Conservation (phyloP, 1,139 yeast genomes). For the Yamadazyma diospyri region DNA sequence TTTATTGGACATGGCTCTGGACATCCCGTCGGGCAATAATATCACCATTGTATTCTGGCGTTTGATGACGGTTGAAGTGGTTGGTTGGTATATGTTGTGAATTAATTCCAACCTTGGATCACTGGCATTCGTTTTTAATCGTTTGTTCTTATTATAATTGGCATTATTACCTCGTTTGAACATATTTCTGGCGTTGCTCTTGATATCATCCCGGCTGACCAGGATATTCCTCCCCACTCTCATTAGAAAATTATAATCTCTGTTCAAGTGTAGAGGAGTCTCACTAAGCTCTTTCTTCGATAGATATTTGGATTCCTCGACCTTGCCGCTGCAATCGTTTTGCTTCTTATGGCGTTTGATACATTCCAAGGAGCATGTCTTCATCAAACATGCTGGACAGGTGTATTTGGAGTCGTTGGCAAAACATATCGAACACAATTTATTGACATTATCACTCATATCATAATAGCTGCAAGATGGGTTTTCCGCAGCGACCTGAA, state of each 20-base stretch:
- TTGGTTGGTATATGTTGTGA: slow-evolving; percentile 18
- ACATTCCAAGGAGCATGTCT: slow-evolving; percentile 71
- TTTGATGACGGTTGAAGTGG: slow-evolving; percentile 24
- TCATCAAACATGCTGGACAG: slow-evolving; percentile 77
- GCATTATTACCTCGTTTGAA: slow-evolving; percentile 27
- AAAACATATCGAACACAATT: slow-evolving; percentile 51
- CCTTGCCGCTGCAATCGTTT: slow-evolving; percentile 62
- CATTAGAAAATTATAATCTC: slow-evolving; percentile 80
- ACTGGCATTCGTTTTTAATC: slow-evolving; percentile 4
- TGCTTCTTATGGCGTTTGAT: slow-evolving; percentile 65
- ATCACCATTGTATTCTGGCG: slow-evolving; percentile 39
- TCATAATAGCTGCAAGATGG: neutral
- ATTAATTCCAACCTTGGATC: slow-evolving; percentile 21
- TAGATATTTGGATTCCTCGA: slow-evolving; percentile 61
- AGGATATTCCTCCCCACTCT: slow-evolving; percentile 56
- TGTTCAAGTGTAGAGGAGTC: slow-evolving; percentile 48
- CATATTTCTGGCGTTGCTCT: slow-evolving; percentile 30
- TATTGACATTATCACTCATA: slow-evolving; percentile 8
- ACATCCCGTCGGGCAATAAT: slow-evolving; percentile 72
- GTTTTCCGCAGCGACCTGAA: neutral
- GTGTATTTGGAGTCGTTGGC: slow-evolving; percentile 53
- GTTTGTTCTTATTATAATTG: slow-evolving; percentile 19
- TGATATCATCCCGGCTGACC: slow-evolving; percentile 49
- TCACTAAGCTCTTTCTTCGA: slow-evolving; percentile 37
- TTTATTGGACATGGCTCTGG: slow-evolving; percentile 61